phyloP scores from a whole-genome alignment of 441 rosid species.

The Breynia disticha region DNA sequence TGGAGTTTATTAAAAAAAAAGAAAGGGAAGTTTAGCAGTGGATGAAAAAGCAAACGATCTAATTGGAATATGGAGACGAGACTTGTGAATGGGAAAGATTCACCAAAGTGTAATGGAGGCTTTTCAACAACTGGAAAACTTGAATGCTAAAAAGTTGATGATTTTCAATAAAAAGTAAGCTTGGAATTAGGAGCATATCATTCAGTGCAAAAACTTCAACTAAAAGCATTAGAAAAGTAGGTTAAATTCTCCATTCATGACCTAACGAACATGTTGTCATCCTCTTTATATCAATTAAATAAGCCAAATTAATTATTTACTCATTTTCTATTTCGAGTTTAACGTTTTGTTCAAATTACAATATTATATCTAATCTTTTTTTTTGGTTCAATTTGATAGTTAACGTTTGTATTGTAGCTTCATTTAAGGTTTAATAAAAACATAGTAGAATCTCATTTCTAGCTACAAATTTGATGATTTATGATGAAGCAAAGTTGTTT shows the following conservation, averaged over 20 bases:
- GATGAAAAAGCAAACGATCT: too few relatives aligned
- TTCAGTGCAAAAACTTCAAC: conserved; percentile 18
- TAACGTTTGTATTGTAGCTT: too few relatives aligned
- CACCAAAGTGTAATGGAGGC: not conserved
- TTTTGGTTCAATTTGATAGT: too few relatives aligned
- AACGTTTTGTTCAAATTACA: too few relatives aligned
- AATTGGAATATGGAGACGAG: too few relatives aligned
- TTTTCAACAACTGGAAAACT: not conserved
- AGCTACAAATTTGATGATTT: not conserved
- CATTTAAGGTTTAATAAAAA: too few relatives aligned
- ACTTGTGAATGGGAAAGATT: too few relatives aligned
- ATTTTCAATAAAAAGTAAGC: not conserved
- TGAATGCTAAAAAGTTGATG: not conserved
- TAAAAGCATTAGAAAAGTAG: conserved; percentile 27
- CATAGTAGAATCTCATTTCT: too few relatives aligned
- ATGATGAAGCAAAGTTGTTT: too few relatives aligned
- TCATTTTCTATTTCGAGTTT: too few relatives aligned
- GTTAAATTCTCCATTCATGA: conserved; percentile 31
- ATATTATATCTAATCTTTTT: not conserved
- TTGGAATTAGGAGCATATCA: not conserved
- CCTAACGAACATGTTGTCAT: conserved; percentile 34
- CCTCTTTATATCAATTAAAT: conserved; percentile 14
- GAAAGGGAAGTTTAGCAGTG: too few relatives aligned
- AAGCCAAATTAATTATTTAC: not conserved
- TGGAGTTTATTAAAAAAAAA: too few relatives aligned